Percentiles rank a stretch among this genome's conserved stretches.
Conservation (phyloP, 2,329 filamentous ascomycete species). For the Xylaria sp. region DNA sequence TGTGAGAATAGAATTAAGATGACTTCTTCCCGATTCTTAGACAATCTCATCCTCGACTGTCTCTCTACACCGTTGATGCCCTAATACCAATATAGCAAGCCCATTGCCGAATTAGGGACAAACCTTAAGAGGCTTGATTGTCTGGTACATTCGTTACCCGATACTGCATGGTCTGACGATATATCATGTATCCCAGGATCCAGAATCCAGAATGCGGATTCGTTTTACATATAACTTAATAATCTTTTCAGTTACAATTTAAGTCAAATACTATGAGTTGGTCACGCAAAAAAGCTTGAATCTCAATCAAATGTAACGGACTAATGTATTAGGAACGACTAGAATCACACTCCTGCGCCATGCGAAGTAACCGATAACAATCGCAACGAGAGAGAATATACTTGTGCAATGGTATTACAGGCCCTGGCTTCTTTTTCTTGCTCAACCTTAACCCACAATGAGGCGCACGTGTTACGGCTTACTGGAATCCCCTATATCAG, state of each 20-base stretch:
- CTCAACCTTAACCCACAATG: conserved; percentile 22
- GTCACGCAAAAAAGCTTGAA: too few species aligned
- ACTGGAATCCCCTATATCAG: background rate
- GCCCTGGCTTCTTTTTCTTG: conserved; percentile 23
- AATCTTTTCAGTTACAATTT: background rate
- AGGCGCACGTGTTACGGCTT: conserved; percentile 20
- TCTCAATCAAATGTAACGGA: conserved; percentile 3
- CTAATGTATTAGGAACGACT: conserved; percentile 29
- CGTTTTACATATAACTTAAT: background rate
- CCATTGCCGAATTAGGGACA: too few species aligned
- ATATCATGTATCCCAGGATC: background rate
- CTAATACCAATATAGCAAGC: too few species aligned
- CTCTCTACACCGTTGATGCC: too few species aligned
- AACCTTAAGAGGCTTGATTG: too few species aligned
- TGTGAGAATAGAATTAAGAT: too few species aligned
- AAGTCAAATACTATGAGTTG: too few species aligned
- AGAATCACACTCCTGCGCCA: conserved; percentile 40
- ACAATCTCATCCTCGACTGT: too few species aligned
- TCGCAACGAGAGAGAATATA: conserved; percentile 28
- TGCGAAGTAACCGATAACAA: conserved; percentile 35
- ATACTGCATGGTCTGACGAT: background rate
- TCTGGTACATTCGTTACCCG: background rate
- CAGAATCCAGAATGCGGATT: background rate
- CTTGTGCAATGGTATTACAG: conserved; percentile 29
- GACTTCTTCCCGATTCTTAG: too few species aligned